A percentile compares a stretch with the other conserved stretches of the same genome.
Conservation (phyloP, 176 grass and related monocot species). For the Raddia distichophylla region DNA sequence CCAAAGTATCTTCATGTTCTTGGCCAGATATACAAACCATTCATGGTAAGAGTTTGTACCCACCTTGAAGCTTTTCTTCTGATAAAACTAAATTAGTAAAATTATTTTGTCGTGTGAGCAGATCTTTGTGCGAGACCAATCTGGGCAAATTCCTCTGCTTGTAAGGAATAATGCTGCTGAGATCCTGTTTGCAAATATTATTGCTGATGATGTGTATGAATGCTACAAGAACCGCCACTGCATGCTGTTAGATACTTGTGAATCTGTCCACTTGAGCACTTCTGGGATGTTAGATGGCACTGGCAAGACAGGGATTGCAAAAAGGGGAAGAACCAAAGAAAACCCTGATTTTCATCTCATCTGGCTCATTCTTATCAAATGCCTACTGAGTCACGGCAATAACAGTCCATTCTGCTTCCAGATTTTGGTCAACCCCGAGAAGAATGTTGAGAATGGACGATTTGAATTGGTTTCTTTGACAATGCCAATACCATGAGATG, state of each 20-base stretch:
- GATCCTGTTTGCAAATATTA: slow-evolving; percentile 62
- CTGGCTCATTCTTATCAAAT: slow-evolving; percentile 60
- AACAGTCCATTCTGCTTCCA: slow-evolving; percentile 71
- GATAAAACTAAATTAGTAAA: slow-evolving; percentile 17
- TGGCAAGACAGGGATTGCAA: background rate
- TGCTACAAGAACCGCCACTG: slow-evolving; percentile 32
- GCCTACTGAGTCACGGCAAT: slow-evolving; percentile 46
- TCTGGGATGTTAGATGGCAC: slow-evolving; percentile 6
- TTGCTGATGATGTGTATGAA: slow-evolving; percentile 53
- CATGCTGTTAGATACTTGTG: slow-evolving; percentile 27
- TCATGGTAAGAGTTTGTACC: slow-evolving; percentile 48
- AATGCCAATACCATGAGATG: slow-evolving; percentile 47
- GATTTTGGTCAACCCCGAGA: slow-evolving; percentile 48
- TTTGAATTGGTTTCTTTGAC: slow-evolving; percentile 58
- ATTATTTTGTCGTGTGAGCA: slow-evolving; percentile 20
- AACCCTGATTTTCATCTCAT: slow-evolving; percentile 60
- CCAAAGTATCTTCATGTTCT: slow-evolving; percentile 57
- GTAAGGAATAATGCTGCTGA: slow-evolving; percentile 72
- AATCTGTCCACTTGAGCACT: background rate
- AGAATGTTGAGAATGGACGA: slow-evolving; percentile 58
- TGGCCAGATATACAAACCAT: slow-evolving; percentile 62
- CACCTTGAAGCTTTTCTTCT: background rate
- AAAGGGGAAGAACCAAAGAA: slow-evolving; percentile 27
- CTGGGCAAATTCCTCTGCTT: slow-evolving; percentile 61
- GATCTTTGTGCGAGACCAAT: slow-evolving; percentile 61